phyloP scores from a whole-genome alignment of 2,329 filamentous ascomycete species.

The Colletotrichum liriopes region DNA sequence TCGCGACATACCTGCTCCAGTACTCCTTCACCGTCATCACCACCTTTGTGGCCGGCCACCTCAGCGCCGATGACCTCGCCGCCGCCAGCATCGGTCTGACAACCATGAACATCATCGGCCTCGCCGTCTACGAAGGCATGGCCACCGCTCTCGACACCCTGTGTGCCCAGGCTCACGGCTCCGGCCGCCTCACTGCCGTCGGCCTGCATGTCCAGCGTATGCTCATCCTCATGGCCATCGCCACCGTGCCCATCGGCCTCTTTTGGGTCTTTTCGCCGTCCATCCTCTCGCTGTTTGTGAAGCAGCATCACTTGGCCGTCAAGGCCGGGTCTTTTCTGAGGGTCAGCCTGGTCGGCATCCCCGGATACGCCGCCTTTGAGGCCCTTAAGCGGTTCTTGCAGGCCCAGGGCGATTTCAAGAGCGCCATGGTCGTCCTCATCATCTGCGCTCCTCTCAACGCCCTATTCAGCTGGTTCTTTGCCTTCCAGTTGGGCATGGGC shows the following conservation, averaged over 20 bases:
- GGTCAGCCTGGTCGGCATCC: conserved; percentile 64
- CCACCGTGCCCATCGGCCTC: conserved; percentile 63
- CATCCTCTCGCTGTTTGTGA: conserved; percentile 62
- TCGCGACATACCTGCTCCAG: conserved; percentile 65
- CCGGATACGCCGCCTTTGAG: conserved; percentile 69
- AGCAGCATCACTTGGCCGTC: conserved; percentile 62
- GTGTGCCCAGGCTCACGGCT: conserved; percentile 67
- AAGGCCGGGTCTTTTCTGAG: conserved; percentile 66
- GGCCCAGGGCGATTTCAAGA: conserved; percentile 68
- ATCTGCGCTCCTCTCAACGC: conserved; percentile 65
- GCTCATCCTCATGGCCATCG: conserved; percentile 63
- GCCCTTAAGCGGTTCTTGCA: conserved; percentile 69
- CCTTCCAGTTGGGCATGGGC: conserved; percentile 58
- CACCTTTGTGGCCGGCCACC: conserved; percentile 66
- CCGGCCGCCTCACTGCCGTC: conserved; percentile 62
- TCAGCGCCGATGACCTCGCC: conserved; percentile 67
- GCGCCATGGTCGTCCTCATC: conserved; percentile 62
- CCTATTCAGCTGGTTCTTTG: conserved; percentile 65
- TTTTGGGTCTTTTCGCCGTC: conserved; percentile 65
- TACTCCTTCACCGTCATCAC: conserved; percentile 68
- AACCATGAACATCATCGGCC: conserved; percentile 68
- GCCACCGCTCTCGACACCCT: conserved; percentile 67
- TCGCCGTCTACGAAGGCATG: conserved; percentile 66
- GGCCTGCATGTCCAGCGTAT: conserved; percentile 69
- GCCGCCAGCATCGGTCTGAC: conserved; percentile 67